Evolutionary conservation across 345 rosid genomes (phyloP), one percentile per base, ranked within the genome.

Genomic region (Melaleuca alternifolia): DNA sequence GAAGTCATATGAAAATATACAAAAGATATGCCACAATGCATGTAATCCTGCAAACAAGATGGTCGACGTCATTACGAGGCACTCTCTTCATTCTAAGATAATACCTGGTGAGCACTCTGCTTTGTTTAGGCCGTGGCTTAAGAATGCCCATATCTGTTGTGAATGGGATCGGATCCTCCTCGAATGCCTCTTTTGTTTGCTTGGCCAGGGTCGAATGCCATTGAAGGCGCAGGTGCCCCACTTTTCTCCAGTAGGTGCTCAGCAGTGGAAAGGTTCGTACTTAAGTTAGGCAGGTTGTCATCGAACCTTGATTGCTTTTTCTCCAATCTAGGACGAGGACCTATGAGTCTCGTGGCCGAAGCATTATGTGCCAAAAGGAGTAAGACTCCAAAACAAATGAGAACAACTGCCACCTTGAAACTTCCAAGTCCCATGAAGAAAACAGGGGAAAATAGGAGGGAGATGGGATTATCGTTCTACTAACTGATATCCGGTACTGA

Each of bases 121-220:
- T 56, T 11, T 71, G 13, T 71, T 71, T 71, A 37, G 10, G 81
- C 48, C 6, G 13, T 71, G 48, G 85, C 85, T 51, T 83, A 84
- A 85, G 56, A 83, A 52, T 82, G 65, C 91, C 89, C 93, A 83
- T 94, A 90, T 89, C 88, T 93, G 93, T 96, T 96, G 92, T 94
- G 99, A 86, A 96, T 96, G 61, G 99, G 99, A 89, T 96, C 95
- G 1, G 99, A 95, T 86, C 99, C 99, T 91, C 86, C 92, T 65
- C 91, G 87, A 88, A 93, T 93, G 79, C 89, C 85, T 91, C 98
- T 92, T 88, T 94, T 96, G 85, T 92, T 89, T 18, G 95, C 95
- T 85, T 91, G 95, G 89, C 88, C 89, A 15, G 94, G 94, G 85
- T 93, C 96, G 85, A 92, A 90, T 89, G 87, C 90, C 57, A 87